Evolutionary conservation across 805 yeast genomes (phyloP).

Genomic region (Torulaspora delbrueckii): DNA sequence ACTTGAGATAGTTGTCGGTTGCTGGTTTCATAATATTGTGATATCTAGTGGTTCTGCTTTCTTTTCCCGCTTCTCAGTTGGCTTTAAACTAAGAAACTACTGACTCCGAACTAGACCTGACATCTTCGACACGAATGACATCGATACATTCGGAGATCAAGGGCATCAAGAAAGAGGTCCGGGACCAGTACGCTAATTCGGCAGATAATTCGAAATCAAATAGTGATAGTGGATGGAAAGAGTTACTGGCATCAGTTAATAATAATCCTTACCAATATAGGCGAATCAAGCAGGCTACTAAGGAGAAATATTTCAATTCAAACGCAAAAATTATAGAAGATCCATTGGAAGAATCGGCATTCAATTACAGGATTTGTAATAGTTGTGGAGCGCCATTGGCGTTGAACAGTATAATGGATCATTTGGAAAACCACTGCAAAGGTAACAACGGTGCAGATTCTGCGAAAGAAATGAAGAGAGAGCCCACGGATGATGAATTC

Average conservation of each 20-base stretch:
- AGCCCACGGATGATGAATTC: slow-evolving; percentile 9
- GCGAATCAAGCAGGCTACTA: slow-evolving; percentile 12
- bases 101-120: not conserved
- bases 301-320: slow-evolving; percentile 22
- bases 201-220: slow-evolving; percentile 4
- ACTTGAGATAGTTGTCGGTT: not conserved
- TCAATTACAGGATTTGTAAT: slow-evolving; percentile 32
- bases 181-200: slow-evolving; percentile 9
- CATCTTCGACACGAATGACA: slow-evolving; percentile 12
- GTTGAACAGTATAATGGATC: slow-evolving; percentile 26
- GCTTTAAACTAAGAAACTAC: not conserved
- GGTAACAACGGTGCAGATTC: slow-evolving; percentile 12
- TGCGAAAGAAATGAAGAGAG: slow-evolving; percentile 9
- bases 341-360: slow-evolving; percentile 19
- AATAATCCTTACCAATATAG: slow-evolving; percentile 15
- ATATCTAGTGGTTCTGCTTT: not conserved
- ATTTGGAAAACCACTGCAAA: slow-evolving; percentile 28
- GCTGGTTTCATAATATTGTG: not conserved
- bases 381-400: slow-evolving; percentile 33
- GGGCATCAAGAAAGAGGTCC: slow-evolving; percentile 15
- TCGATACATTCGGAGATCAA: slow-evolving; percentile 14
- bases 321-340: slow-evolving; percentile 22
- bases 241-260: slow-evolving; percentile 18
- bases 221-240: slow-evolving; percentile 23
- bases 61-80: not conserved